Conservation (phyloP, 1,139 yeast genomes). For the Blastobotrys niveus region DNA sequence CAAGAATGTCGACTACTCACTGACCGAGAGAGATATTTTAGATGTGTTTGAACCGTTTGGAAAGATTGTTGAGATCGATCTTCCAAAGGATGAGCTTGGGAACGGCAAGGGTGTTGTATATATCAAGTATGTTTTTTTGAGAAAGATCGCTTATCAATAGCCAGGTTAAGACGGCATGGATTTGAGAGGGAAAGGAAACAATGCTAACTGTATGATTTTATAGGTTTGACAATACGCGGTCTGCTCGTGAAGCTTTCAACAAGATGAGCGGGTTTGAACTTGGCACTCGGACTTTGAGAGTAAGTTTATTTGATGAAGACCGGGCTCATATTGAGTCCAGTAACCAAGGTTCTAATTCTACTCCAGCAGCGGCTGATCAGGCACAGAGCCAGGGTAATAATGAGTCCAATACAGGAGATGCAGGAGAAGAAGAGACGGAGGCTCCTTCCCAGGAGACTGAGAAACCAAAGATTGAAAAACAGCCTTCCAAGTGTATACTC, state of each 20-base stretch:
- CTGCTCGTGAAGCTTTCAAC: slow-evolving; percentile 31
- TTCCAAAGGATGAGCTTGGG: slow-evolving; percentile 34
- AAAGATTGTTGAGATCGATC: slow-evolving; percentile 23
- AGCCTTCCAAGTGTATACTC: slow-evolving; percentile 32
- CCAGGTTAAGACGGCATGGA: too few relatives aligned
- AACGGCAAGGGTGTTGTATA: slow-evolving; percentile 36
- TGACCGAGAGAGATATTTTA: slow-evolving; percentile 32
- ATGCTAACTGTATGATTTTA: background rate
- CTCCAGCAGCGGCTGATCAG: slow-evolving; percentile 23
- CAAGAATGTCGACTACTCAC: slow-evolving; percentile 33
- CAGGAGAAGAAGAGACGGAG: background rate
- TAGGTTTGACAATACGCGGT: slow-evolving; percentile 14
- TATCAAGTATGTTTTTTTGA: slow-evolving; percentile 26
- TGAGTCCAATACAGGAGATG: background rate
- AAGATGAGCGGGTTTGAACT: slow-evolving; percentile 34
- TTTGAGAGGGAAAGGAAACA: background rate
- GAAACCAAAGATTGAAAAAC: slow-evolving; percentile 8
- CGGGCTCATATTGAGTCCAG: background rate
- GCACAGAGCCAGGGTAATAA: background rate
- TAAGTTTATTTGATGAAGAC: slow-evolving; percentile 27
- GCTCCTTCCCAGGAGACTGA: background rate
- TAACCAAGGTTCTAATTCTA: background rate
- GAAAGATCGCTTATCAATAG: too few relatives aligned
- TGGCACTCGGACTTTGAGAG: slow-evolving; percentile 33
- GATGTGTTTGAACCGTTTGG: slow-evolving; percentile 36